Percentiles rank a stretch among this genome's conserved stretches.
phyloP scores from a whole-genome alignment of 2,329 filamentous ascomycete species.

The Xylaria sp. region DNA sequence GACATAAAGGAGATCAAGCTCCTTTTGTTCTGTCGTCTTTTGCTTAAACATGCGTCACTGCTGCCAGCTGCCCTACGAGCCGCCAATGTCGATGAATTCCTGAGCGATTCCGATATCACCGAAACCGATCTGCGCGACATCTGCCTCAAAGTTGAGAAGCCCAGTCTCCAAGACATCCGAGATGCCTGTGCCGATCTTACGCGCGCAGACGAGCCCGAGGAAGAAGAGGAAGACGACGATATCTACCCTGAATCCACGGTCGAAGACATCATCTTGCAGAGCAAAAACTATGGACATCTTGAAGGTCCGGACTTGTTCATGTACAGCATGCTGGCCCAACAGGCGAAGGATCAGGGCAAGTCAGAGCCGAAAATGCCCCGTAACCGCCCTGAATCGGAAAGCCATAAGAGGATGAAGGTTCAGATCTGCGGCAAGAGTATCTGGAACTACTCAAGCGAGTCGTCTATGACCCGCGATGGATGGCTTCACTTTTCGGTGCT shows the following conservation, averaged over 20 bases:
- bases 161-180: slow-evolving; percentile 43
- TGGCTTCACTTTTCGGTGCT: slow-evolving; percentile 48
- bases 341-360: slow-evolving; percentile 29
- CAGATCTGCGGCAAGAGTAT: slow-evolving; percentile 44
- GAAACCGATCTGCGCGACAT: slow-evolving; percentile 41
- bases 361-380: not conserved
- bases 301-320: slow-evolving; percentile 19
- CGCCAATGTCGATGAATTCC: slow-evolving; percentile 41
- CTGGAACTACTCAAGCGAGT: slow-evolving; percentile 46
- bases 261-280: slow-evolving; percentile 26
- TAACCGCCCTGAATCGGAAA: not conserved
- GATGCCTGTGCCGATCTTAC: slow-evolving; percentile 47
- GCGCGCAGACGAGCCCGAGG: slow-evolving; percentile 33
- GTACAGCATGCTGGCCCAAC: slow-evolving; percentile 32
- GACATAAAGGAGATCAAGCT: slow-evolving; percentile 47
- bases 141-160: slow-evolving; percentile 43
- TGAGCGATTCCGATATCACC: slow-evolving; percentile 38
- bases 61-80: slow-evolving; percentile 41
- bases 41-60: slow-evolving; percentile 41
- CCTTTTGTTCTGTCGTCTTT: slow-evolving; percentile 43
- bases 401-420: slow-evolving; percentile 38
- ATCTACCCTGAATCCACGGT: slow-evolving; percentile 25
- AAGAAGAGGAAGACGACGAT: slow-evolving; percentile 32
- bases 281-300: slow-evolving; percentile 10
- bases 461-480: slow-evolving; percentile 41